Base-by-base conservation (phyloP, 2,329 filamentous ascomycete genomes). In the Clonostachys rosea region DNA sequence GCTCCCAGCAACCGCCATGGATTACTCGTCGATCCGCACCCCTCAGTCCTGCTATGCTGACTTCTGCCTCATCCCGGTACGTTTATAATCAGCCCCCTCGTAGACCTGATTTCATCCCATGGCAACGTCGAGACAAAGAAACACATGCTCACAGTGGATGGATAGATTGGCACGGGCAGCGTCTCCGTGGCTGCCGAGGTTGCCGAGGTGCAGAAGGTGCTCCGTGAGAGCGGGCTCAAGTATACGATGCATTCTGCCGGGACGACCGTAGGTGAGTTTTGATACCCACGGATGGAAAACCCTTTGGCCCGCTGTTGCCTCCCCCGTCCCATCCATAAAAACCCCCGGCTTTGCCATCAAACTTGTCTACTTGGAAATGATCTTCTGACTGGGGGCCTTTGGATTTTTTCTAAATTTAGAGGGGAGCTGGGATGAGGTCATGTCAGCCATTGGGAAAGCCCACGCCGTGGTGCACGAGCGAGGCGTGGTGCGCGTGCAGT, bases 181-280 rank as follows among this genome's bases (percentile, higher is more conserved):
- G 76, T 82, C 45, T 91, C 88, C 3, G 87, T 92, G 14, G 86
- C 89, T 5, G 81, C 86, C 55, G 88, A 97, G 63, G 84, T 99
- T 33, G 92, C 92, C 34, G 84, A 87, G 52, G 90, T 97, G 36
- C 92, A 97, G 71, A 83, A 85, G 48, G 76, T 97, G 35, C 78
- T 99, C 58, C 83, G 87, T 66, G 83, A 81, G 46, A 94, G 87
- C 56, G 90, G 90, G 3, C 66, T 97, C 52, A 84, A 82, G 53
- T 92, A 91, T 63, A 84, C 79, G 42, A 94, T 97, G 89, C 92
- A 97, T 69, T 91, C 89, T 24, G 91, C 91, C 3, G 94, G 92
- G 12, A 96, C 92, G 0, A 97, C 92, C 0, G 80, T 97, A 47
- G 91, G 90, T 94, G 43, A 34, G 35, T 35, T 40, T 16, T 42